Percentiles rank a stretch among this genome's conserved stretches.
phyloP scores from a whole-genome alignment of 2,329 filamentous ascomycete genomes.

The Monosporascus sp. region DNA sequence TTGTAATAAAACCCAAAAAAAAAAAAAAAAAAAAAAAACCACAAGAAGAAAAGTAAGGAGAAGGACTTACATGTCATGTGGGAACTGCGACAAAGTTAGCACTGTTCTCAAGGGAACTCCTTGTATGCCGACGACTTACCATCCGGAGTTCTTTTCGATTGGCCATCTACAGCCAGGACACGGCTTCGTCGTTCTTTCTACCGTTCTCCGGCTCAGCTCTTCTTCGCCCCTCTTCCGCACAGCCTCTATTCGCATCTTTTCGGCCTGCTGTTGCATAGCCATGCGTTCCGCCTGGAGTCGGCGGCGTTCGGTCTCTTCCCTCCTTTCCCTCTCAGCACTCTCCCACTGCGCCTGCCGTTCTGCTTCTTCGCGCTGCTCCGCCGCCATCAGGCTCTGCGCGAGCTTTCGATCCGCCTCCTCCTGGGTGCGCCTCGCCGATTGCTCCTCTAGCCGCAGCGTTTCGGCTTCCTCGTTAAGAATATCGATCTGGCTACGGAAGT shows the following conservation, averaged over 20 bases:
- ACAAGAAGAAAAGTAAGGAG: neutral
- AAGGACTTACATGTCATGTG: slow-evolving; percentile 15
- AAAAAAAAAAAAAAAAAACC: too few relatives aligned
- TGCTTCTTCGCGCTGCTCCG: neutral
- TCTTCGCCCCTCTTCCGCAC: slow-evolving; percentile 8
- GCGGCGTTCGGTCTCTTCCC: neutral
- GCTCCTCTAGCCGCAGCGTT: slow-evolving; percentile 28
- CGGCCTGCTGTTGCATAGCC: neutral
- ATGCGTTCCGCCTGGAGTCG: neutral
- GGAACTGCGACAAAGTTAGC: slow-evolving; percentile 5
- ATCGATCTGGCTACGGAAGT: slow-evolving; percentile 14
- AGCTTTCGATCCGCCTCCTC: slow-evolving; percentile 27
- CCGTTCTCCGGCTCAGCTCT: slow-evolving; percentile 3
- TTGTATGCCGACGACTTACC: slow-evolving; percentile 4
- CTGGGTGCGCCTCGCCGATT: slow-evolving; percentile 35
- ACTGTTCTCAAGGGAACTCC: neutral
- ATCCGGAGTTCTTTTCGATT: slow-evolving; percentile 15
- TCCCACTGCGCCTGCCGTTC: neutral
- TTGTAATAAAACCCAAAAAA: too few relatives aligned
- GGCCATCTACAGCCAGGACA: slow-evolving; percentile 10
- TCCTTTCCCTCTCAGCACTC: neutral
- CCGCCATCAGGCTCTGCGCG: slow-evolving; percentile 3
- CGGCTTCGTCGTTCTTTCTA: slow-evolving; percentile 9
- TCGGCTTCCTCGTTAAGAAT: slow-evolving; percentile 26
- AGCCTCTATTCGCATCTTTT: neutral